Evolutionary conservation across 2,329 filamentous ascomycete species (phyloP), one percentile per base, ranked within the genome.

Genomic region (Ascochyta lentis): DNA sequence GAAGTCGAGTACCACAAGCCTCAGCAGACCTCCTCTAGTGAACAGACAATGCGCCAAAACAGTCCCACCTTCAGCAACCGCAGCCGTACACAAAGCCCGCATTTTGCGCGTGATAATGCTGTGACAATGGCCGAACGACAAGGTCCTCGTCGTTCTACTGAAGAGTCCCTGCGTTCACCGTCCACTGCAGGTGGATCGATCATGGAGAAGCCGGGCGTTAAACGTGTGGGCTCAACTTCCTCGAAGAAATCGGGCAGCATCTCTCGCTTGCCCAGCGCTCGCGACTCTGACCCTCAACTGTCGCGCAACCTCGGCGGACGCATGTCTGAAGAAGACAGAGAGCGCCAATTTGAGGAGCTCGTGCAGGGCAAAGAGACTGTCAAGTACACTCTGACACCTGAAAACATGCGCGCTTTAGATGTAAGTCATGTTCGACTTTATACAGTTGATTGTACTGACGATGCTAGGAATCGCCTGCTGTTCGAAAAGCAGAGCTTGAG

Each of bases 331-430:
- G 75, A 77, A 55, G 74, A 75, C 52, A 67, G 73, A 13, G 64
- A 70, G 49, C 73, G 74, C 12, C 78, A 82, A 56, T 82, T 82
- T 61, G 80, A 82, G 49, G 74, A 76, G 37, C 73, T 81, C 37
- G 74, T 82, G 38, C 76, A 79, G 62, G 72, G 77, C 16, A 73
- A 77, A 40, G 80, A 81, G 26, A 81, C 79, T 5, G 77, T 81
- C 22, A 81, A 82, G 63, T 81, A 79, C 65, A 81, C 80, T 6
- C 67, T 82, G 49, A 81, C 80, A 12, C 80, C 80, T 22, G 74
- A 80, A 50, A 76, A 68, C 42, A 77, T 81, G 64, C 76, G 79
- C 38, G 79, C 78, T 49, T 59, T 72, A 16, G 74, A 78, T 51
- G 79, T 79, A 66, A 76, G 78, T 76, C 19, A 39, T 6, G 16